Percentiles rank a stretch among this genome's conserved stretches.
Conservation (phyloP, 2,329 filamentous ascomycete species). For the Trichophyton simii region DNA sequence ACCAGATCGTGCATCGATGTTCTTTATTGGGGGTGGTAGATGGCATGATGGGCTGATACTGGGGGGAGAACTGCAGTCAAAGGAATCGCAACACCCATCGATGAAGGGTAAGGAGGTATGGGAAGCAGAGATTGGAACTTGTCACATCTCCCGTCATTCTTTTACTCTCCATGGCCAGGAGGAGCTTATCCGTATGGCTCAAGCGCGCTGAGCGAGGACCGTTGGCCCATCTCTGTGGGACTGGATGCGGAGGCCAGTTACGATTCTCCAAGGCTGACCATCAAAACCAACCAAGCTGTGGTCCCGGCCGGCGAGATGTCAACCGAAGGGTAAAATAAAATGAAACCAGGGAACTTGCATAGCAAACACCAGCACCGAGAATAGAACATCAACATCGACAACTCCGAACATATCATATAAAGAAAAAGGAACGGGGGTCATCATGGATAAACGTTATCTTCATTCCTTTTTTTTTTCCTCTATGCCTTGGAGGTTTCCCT, state of each 20-base stretch:
- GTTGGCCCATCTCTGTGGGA: background rate
- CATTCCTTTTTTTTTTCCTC: background rate
- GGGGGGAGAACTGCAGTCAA: background rate
- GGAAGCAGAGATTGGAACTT: background rate
- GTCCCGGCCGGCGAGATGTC: background rate
- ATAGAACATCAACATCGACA: background rate
- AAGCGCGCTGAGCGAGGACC: background rate
- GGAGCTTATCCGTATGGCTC: background rate
- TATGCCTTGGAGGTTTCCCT: background rate
- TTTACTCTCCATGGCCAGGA: background rate
- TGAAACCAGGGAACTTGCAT: background rate
- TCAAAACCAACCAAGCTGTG: background rate
- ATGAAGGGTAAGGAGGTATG: background rate
- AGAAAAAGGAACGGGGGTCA: background rate
- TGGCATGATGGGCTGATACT: background rate
- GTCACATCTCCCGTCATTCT: background rate
- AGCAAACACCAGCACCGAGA: background rate
- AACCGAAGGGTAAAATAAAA: background rate
- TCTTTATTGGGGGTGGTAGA: background rate
- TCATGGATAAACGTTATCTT: background rate
- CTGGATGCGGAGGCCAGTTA: background rate
- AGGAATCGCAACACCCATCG: background rate
- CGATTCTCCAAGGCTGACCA: background rate
- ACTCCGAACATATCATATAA: background rate
- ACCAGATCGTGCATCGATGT: background rate